Percentiles rank a stretch among this genome's conserved stretches.
Conservation (phyloP, 768 basidiomycete genomes). For the Mycena floridula region DNA sequence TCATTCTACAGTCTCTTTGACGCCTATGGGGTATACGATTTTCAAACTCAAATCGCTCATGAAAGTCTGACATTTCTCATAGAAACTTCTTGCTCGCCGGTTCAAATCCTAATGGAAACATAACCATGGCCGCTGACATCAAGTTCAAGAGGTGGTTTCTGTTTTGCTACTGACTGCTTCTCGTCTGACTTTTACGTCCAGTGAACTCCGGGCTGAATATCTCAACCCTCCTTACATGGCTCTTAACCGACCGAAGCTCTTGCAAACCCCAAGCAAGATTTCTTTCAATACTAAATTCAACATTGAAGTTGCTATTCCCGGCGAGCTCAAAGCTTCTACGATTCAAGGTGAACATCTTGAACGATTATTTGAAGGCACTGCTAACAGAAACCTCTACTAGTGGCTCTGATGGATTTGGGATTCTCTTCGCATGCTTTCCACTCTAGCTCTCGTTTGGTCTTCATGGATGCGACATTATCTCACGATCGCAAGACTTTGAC, state of each 20-base stretch:
- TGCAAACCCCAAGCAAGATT: neutral
- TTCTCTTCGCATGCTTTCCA: constrained; percentile 20
- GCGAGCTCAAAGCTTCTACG: too few relatives aligned
- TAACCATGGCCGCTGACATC: too few relatives aligned
- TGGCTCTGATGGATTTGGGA: constrained; percentile 20
- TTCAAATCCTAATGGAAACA: constrained; percentile 43
- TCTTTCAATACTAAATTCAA: neutral
- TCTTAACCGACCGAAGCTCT: neutral
- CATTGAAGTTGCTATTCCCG: neutral
- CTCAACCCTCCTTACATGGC: constrained; percentile 1
- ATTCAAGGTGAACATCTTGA: too few relatives aligned
- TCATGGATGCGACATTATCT: constrained; percentile 4
- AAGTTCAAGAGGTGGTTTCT: too few relatives aligned
- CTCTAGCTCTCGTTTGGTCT: constrained; percentile 8
- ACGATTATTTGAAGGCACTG: too few relatives aligned
- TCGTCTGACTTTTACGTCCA: too few relatives aligned
- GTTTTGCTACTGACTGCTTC: too few relatives aligned
- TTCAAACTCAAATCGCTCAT: constrained; percentile 7
- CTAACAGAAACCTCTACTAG: constrained; percentile 8
- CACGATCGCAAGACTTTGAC: constrained; percentile 5
- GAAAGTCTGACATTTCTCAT: neutral
- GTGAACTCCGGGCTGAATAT: neutral
- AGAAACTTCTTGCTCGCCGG: constrained; percentile 22
- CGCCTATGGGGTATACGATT: constrained; percentile 43
- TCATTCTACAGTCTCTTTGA: constrained; percentile 53